These are phyloP conservation scores for Lycium ferocissimum DNA, from an alignment of 257 asterid species.

Conservation along the genomic window DNA sequence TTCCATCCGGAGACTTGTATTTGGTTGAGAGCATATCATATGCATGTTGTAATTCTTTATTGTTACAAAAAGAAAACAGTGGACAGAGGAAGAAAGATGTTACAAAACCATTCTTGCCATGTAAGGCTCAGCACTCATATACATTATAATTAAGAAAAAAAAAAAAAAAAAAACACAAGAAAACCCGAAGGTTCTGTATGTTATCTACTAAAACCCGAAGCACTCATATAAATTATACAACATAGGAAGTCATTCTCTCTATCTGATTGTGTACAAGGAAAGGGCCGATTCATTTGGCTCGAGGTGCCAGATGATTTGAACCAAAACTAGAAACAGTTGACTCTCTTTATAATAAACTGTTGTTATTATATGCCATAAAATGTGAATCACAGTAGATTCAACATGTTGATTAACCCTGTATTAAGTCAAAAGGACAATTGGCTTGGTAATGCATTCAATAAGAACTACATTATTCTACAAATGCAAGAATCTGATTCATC, in stretches of 20 bases:
- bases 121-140: conserved; percentile 24
- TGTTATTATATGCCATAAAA: conserved; percentile 21
- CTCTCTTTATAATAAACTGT: background rate
- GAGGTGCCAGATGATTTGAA: conserved; percentile 14
- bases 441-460: conserved; percentile 28
- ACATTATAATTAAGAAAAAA: background rate
- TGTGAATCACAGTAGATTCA: conserved; percentile 30
- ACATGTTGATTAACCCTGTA: conserved; percentile 21
- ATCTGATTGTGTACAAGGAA: conserved; percentile 13
- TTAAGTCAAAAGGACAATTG: conserved; percentile 29
- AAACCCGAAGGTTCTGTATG: background rate
- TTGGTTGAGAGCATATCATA: conserved; percentile 13
- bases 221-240: conserved; percentile 5
- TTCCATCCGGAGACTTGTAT: background rate
- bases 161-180: background rate
- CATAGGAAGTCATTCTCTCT: background rate
- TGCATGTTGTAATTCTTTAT: conserved; percentile 19
- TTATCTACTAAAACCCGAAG: conserved; percentile 17
- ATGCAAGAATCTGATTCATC: conserved; percentile 80
- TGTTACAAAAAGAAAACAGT: background rate
- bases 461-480: conserved; percentile 75
- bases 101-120: conserved; percentile 1
- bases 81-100: background rate
- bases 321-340: conserved; percentile 5
- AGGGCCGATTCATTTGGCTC: conserved; percentile 12